Evolutionary conservation across 306 rosid genomes (phyloP), one percentile per base, ranked within the genome.

Genomic region (Aeschynomene evenia): DNA sequence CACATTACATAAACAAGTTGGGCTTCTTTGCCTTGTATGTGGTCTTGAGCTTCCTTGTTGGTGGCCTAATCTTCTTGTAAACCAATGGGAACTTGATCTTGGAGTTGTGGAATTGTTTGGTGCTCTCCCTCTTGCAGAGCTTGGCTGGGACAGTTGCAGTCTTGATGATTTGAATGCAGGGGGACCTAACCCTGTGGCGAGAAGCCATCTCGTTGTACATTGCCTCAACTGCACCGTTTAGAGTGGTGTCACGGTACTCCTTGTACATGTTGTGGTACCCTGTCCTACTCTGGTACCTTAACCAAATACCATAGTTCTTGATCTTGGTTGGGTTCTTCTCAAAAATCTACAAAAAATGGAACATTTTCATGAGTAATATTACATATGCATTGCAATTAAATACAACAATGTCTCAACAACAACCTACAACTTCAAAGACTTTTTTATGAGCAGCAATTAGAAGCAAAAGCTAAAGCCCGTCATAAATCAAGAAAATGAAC

Each of bases 251-350:
- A 9, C 98, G 90, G 80, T 75, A 89, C 68, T 91, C 97, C 90
- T 91, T 89, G 64, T 89, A 91, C 97, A 89, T 91, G 76, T 91
- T 91, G 88, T 91, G 98, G 34, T 91, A 91, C 6, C 98, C 98
- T 0, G 96, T 91, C 61, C 97, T 77, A 78, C 97, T 91, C 63
- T 91, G 97, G 51, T 91, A 91, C 56, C 96, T 50, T 86, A 91
- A 70, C 97, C 97, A 91, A 8, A 91, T 89, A 1, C 97, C 96
- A 14, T 85, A 91, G 84, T 91, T 91, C 63, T 91, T 86, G 23
- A 91, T 89, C 55, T 78, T 87, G 18, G 97, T 89, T 7, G 97
- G 97, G 51, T 87, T 89, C 82, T 89, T 91, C 88, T 91, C 97
- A 77, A 85, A 91, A 54, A 91, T 91, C 97, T 91, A 77, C 21